Base-by-base conservation (phyloP, 2,329 filamentous ascomycete genomes). In the Aspergillus neotritici region DNA sequence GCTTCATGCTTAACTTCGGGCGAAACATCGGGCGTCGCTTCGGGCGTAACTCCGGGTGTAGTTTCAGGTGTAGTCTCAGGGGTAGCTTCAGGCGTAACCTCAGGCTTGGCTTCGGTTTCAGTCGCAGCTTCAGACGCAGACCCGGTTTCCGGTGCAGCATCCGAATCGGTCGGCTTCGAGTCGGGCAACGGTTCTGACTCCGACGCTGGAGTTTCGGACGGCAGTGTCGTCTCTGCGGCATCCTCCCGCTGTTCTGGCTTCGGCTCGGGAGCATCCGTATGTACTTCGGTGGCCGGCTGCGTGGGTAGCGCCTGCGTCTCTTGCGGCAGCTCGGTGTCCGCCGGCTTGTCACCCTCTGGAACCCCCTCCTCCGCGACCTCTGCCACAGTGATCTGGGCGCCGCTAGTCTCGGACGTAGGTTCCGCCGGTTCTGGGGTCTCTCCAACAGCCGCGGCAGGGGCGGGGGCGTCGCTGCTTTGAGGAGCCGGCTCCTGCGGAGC, bases 401-500 rank as follows among this genome's bases (percentile, higher is more conserved):
- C 21, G 5, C 9, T 9, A 2, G 7, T 2, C 21, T 25, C 21
- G 3, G 21, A 9, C 21, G 21, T 25, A 8, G 21, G 9, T 25
- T 25, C 21, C 21, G 21, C 21, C 21, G 21, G 21, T 25, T 25
- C 21, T 25, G 21, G 9, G 21, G 21, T 8, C 21, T 25, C 21
- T 3, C 5, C 41, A 32, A 14, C 35, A 11, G 30, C 30, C 11
- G 41, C 36, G 28, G 40, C 40, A 25, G 40, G 28, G 10, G 40
- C 40, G 15, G 31, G 6, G 14, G 41, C 34, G 1, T 25, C 21
- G 21, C 21, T 25, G 21, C 21, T 25, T 8, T 25, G 21, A 25
- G 21, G 7, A 9, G 41, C 47, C 1, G 50, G 43, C 16, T 48
- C 48, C 31, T 49, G 46, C 34, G 47, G 30, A 21, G 52, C 47